Evolutionary conservation across 352 stramenopile genomes (phyloP).

Genomic region (Phytophthora ohioensis): DNA sequence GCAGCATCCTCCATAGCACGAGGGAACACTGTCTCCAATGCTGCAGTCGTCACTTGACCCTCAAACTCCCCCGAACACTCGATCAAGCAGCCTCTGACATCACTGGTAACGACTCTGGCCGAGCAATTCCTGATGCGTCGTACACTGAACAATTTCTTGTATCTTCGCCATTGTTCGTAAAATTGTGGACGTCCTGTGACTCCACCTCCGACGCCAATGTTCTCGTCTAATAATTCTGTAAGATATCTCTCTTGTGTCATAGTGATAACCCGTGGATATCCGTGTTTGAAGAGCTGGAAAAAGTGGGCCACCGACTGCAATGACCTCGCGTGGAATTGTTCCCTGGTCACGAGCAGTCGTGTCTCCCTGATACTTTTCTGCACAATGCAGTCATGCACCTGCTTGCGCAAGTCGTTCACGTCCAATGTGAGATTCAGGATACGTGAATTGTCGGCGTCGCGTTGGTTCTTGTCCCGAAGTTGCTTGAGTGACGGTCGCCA

Average conservation of each 20-base stretch:
- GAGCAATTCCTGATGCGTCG: conserved; percentile 30
- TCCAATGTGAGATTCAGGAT: conserved; percentile 41
- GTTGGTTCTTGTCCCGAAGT: conserved; percentile 14
- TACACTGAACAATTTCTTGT: conserved; percentile 52
- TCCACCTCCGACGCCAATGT: conserved; percentile 33
- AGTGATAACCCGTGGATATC: conserved; percentile 18
- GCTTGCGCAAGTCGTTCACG: conserved; percentile 39
- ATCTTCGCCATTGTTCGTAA: conserved; percentile 55
- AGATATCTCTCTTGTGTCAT: conserved; percentile 34
- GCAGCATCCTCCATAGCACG: conserved; percentile 22
- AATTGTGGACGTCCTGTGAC: conserved; percentile 33
- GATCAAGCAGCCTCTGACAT: conserved; percentile 35
- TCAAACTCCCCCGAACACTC: conserved; percentile 42
- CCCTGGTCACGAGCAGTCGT: conserved; percentile 30
- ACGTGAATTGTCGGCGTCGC: conserved; percentile 28
- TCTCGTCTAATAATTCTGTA: conserved; percentile 20
- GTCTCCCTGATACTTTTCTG: conserved; percentile 33
- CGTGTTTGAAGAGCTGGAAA: conserved; percentile 45
- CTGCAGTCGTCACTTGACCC: conserved; percentile 27
- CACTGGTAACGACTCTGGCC: conserved; percentile 31
- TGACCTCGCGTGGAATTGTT: conserved; percentile 40
- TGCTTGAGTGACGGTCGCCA: conserved; percentile 13
- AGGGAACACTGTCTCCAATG: conserved; percentile 40
- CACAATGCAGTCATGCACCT: conserved; percentile 38
- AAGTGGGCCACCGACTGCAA: conserved; percentile 39